Conservation (phyloP, 805 yeast genomes). For the Ogataea nitratoaversa region DNA sequence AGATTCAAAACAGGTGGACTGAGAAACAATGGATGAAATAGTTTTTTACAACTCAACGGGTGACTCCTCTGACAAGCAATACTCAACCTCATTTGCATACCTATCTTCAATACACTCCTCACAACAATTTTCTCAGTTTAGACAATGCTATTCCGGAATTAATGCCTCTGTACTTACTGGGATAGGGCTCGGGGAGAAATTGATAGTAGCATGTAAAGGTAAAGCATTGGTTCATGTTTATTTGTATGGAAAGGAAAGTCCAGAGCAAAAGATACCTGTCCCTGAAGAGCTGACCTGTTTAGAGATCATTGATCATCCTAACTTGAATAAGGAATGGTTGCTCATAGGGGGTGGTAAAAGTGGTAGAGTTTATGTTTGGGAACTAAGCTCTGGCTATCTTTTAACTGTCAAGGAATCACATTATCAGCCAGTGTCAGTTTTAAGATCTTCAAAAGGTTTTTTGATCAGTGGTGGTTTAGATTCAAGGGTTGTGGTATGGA, state of each 20-base stretch:
- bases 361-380: slow-evolving; percentile 88
- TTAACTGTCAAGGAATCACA: slow-evolving; percentile 75
- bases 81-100: slow-evolving; percentile 32
- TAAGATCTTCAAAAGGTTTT: slow-evolving; percentile 61
- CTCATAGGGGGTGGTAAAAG: slow-evolving; percentile 68
- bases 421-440: slow-evolving; percentile 65
- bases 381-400: slow-evolving; percentile 69
- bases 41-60: slow-evolving; percentile 45
- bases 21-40: slow-evolving; percentile 43
- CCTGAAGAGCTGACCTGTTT: slow-evolving; percentile 74
- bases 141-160: slow-evolving; percentile 45
- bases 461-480: slow-evolving; percentile 78
- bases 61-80: slow-evolving; percentile 36
- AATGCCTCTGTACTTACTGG: slow-evolving; percentile 48
- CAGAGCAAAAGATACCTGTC: slow-evolving; percentile 75
- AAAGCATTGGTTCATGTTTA: slow-evolving; percentile 77
- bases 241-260: slow-evolving; percentile 62
- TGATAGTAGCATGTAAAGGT: slow-evolving; percentile 61
- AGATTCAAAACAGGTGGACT: too few species aligned
- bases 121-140: slow-evolving; percentile 44
- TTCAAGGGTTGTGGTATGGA: slow-evolving; percentile 76
- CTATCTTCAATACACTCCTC: slow-evolving; percentile 44
- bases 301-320: slow-evolving; percentile 36
- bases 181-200: slow-evolving; percentile 42
- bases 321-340: slow-evolving; percentile 38